Evolutionary conservation across 2,329 filamentous ascomycete genomes (phyloP).

Genomic region (Colletotrichum falcatum): DNA sequence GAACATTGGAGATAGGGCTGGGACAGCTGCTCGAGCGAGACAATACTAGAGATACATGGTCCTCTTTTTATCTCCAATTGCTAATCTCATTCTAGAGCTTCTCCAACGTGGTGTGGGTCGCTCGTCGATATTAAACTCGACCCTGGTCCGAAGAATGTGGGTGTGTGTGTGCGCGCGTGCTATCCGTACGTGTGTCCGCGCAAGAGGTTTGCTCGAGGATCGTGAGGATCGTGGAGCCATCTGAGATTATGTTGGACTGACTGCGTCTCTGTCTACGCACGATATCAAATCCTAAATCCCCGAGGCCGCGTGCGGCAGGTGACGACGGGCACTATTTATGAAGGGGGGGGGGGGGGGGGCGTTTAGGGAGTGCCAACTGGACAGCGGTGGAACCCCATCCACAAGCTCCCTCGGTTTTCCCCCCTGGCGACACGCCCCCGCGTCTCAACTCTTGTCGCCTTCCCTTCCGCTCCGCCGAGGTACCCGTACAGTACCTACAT

Average conservation of each 20-base stretch:
- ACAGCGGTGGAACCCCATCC: constrained; percentile 11
- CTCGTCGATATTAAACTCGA: constrained; percentile 11
- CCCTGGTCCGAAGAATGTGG: not conserved
- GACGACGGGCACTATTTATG: not conserved
- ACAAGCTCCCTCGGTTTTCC: constrained; percentile 24
- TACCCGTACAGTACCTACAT: no score
- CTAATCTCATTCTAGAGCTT: constrained; percentile 23
- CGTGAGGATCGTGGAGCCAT: constrained; percentile 11
- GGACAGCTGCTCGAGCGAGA: not conserved
- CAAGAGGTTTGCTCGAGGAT: constrained; percentile 25
- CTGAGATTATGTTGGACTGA: constrained; percentile 30
- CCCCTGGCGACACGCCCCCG: constrained; percentile 10
- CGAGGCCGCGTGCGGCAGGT: constrained; percentile 3
- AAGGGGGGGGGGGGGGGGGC: not conserved
- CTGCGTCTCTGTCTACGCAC: constrained; percentile 33
- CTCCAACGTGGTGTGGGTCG: constrained; percentile 16
- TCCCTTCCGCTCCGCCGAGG: constrained; percentile 5
- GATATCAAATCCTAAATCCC: constrained; percentile 11
- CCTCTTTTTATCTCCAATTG: constrained; percentile 15
- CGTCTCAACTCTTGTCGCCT: not conserved
- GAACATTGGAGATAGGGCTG: constrained; percentile 6
- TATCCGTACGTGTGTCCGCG: not conserved
- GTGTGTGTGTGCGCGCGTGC: not conserved
- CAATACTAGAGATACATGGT: not conserved
- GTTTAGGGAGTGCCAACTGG: not conserved